A percentile compares a stretch with the other conserved stretches of the same genome.
These are phyloP conservation scores for Macadamia integrifolia DNA, from an alignment of 164 flowering plant species.

Conservation along the genomic window DNA sequence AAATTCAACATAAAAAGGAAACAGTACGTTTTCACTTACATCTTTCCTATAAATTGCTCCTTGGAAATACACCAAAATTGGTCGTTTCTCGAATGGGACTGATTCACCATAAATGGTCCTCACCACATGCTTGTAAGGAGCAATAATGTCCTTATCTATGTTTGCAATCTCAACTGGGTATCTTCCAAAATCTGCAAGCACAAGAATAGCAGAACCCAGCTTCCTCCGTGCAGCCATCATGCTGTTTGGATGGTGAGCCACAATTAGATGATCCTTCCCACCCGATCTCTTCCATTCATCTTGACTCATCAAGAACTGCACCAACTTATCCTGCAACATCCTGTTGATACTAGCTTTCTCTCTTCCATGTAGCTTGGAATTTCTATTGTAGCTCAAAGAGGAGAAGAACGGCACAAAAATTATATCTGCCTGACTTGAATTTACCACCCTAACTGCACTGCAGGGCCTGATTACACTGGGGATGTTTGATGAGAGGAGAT, in stretches of 20 bases:
- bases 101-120: slow-evolving; percentile 30
- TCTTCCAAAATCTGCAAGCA: slow-evolving; percentile 95
- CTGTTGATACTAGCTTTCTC: slow-evolving; percentile 46
- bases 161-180: slow-evolving; percentile 61
- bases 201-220: slow-evolving; percentile 73
- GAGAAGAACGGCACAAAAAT: slow-evolving; percentile 87
- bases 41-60: slow-evolving; percentile 93
- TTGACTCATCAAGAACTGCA: slow-evolving; percentile 42
- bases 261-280: slow-evolving; percentile 72
- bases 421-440: slow-evolving; percentile 69
- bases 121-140: slow-evolving; percentile 85
- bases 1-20: background rate
- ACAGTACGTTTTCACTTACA: slow-evolving; percentile 46
- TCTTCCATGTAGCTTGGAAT: slow-evolving; percentile 50
- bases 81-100: slow-evolving; percentile 45
- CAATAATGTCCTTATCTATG: slow-evolving; percentile 72
- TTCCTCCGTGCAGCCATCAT: slow-evolving; percentile 56
- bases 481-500: slow-evolving; percentile 60
- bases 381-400: slow-evolving; percentile 76
- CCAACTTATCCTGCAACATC: slow-evolving; percentile 59
- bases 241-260: slow-evolving; percentile 97
- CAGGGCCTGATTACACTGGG: slow-evolving; percentile 46
- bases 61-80: slow-evolving; percentile 63
- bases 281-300: slow-evolving; percentile 68
- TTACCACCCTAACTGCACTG: slow-evolving; percentile 60